Percentiles rank a stretch among this genome's conserved stretches.
Evolutionary conservation across 2,329 filamentous ascomycete genomes (phyloP).

Genomic region (Fusarium sp.): DNA sequence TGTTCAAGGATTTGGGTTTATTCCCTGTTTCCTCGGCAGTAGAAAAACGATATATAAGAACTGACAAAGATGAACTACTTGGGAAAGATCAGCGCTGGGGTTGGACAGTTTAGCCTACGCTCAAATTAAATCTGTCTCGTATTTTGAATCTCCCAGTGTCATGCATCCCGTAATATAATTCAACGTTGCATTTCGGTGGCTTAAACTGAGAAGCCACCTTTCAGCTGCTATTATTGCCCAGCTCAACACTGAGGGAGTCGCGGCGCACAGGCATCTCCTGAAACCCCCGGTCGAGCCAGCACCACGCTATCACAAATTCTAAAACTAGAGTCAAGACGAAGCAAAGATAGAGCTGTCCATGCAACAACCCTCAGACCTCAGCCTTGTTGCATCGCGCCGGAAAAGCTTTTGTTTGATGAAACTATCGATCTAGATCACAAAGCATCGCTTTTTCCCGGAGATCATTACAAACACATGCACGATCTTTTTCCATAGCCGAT

Average conservation of each 20-base stretch:
- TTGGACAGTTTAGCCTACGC: background rate
- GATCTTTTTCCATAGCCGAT: background rate
- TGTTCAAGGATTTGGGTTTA: background rate
- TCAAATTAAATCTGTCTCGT: background rate
- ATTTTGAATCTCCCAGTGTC: background rate
- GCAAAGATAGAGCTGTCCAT: background rate
- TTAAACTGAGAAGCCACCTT: background rate
- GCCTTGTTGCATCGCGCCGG: background rate
- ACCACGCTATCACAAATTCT: background rate
- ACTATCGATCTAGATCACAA: background rate
- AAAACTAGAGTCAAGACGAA: background rate
- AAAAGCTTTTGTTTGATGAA: background rate
- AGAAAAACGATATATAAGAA: background rate
- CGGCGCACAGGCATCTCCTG: background rate
- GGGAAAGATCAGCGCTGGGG: background rate
- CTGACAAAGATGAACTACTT: background rate
- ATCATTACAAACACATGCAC: background rate
- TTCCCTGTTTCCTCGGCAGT: background rate
- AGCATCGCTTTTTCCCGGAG: background rate
- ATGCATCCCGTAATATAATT: background rate
- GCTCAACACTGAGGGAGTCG: background rate
- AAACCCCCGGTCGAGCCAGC: background rate
- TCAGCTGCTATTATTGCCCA: background rate
- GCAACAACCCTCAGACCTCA: background rate
- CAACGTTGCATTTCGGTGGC: background rate